Evolutionary conservation across 2,329 filamentous ascomycete genomes (phyloP), one percentile per base, ranked within the genome.

Genomic region (Exophiala sp.): DNA sequence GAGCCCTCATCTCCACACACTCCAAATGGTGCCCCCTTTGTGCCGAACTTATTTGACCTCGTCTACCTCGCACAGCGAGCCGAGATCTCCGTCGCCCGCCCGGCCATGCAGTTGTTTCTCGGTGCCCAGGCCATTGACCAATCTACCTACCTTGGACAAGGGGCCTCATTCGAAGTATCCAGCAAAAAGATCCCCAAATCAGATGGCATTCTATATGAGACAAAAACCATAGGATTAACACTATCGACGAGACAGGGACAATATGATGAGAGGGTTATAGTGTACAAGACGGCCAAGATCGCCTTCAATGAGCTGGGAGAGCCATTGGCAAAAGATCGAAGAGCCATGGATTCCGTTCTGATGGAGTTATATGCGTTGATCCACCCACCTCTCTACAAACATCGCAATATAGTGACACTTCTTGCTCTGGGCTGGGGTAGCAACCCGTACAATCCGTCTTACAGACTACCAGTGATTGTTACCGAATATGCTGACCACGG

Each of bases 401-500:
- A 63, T 40, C 52, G 51, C 10, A 62, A 63, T 40, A 56, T 62
- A 13, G 52, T 62, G 24, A 48, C 51, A 34, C 43, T 62, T 10
- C 48, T 63, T 21, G 61, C 59, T 23, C 54, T 62, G 37, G 60
- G 50, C 11, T 60, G 56, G 54, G 58, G 37, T 34, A 60, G 30
- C 41, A 55, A 30, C 34, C 50, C 43, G 45, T 56, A 51, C 37
- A 42, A 50, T n/a, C 24, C 47, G n/a, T 22, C 32, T 5, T 44
- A 54, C 22, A 51, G 30, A 22, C 27, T 56, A 22, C 60, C 61
- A 8, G 58, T 60, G 24, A 37, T 62, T 30, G 46, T 60, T 5
- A 46, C 60, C n/a, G 60, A 62, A 37, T 60, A 56, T 47, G 60
- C 60, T 11, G 50, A 62, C 32, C 50, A 57, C 23, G 61, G 62